Conservation (phyloP, 73 alveolate genomes). For the Paramecium caudatum region DNA sequence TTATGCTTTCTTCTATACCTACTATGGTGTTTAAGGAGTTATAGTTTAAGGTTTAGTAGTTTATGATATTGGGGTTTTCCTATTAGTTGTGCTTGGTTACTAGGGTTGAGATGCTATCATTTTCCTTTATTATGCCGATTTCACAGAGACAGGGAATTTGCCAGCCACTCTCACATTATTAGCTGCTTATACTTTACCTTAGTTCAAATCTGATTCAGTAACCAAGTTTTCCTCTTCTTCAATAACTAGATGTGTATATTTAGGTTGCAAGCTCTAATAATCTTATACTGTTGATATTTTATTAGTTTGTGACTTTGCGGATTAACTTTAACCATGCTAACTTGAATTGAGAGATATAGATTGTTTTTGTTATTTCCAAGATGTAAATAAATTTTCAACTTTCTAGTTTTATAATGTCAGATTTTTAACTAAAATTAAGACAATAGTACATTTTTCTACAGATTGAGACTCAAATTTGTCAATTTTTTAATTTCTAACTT, state of each 20-base stretch:
- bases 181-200: constrained; percentile 3
- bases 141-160: background rate
- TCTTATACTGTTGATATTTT: background rate
- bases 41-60: constrained; percentile 16
- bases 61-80: background rate
- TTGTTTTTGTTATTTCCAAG: constrained; percentile 29
- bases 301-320: background rate
- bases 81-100: background rate
- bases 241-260: constrained; percentile 19
- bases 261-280: background rate
- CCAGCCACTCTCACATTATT: constrained; percentile 38
- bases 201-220: constrained; percentile 1
- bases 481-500: background rate
- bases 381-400: background rate
- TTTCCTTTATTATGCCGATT: background rate
- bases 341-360: background rate
- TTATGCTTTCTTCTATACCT: background rate
- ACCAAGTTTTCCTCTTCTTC: constrained; percentile 1
- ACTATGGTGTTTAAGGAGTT: constrained; percentile 39
- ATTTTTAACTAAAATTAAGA: background rate
- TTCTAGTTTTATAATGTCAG: constrained; percentile 7
- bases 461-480: constrained; percentile 4
- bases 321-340: background rate
- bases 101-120: background rate
- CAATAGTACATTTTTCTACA: constrained; percentile 4